Evolutionary conservation across 176 grass and related monocot species (phyloP), one percentile per base, ranked within the genome.

Genomic region (Cocos nucifera): DNA sequence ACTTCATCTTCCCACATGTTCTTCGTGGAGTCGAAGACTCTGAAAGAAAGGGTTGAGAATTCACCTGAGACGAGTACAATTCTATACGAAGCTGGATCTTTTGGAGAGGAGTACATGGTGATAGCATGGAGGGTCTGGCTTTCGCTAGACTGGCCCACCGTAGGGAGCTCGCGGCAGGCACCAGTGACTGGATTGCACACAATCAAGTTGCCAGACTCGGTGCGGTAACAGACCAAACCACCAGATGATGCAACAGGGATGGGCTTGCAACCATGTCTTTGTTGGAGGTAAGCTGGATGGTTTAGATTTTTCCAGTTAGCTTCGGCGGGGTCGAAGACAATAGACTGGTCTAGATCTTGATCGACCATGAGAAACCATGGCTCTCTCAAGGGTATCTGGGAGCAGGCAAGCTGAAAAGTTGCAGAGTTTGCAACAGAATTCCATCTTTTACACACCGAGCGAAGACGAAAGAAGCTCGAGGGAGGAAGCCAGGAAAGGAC

Each of bases 291-390:
- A 50, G 56, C 50, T 9, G 23, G 69, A 35, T 4, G 44, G 28
- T 28, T 62, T 25, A 71, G 20, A 62, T 5, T 53, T 49, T 67
- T 67, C 79, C 73, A 82, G 35, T 61, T 76, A 49, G 39, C 16
- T 49, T 76, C 61, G 1, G 19, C 49, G 35, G 67, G 51, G 29
- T 82, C 79, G 28, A 76, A 77, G 39, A 72, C 56, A 32, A 77
- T 28, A n/a, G 58, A 51, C 9, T 15, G 56, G 23, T 69, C 62
- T 1, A 69, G n/a, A 15, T 59, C 54, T 3, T 63, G 80, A 12
- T 82, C 56, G 6, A 92, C 78, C 84, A 98, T 85, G 70, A 98
- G 87, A 57, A 98, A 92, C 87, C 84, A 98, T 0, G 84, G 94
- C 51, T 92, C 85, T 1, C 88, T 66, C 0, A 19, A 20, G 19